phyloP scores from a whole-genome alignment of 1,284 basidiomycete species.

The Cryptococcus wingfieldii region DNA sequence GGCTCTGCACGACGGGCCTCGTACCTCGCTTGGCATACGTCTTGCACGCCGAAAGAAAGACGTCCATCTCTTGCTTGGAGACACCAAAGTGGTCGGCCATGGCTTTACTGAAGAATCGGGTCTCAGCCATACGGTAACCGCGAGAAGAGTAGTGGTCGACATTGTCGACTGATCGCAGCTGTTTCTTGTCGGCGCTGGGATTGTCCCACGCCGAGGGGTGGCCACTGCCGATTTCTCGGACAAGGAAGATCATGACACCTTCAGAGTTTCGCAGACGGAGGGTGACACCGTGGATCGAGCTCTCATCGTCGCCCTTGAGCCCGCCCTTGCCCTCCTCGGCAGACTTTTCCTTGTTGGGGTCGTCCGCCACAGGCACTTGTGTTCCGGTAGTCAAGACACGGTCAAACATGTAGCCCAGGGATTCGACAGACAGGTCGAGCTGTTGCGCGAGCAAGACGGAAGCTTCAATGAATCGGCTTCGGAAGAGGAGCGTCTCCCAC shows the following conservation, averaged over 20 bases:
- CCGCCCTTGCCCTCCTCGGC: conserved; percentile 18
- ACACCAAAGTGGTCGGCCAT: conserved; percentile 52
- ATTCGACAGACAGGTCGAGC: conserved; percentile 51
- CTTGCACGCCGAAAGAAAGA: conserved; percentile 52
- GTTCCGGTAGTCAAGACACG: conserved; percentile 52
- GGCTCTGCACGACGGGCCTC: conserved; percentile 52
- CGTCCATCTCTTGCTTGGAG: conserved; percentile 51
- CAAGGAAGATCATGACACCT: conserved; percentile 54
- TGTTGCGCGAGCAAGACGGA: conserved; percentile 50
- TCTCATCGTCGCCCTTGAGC: conserved; percentile 34
- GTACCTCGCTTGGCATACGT: conserved; percentile 54
- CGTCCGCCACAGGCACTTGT: conserved; percentile 13
- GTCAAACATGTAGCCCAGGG: conserved; percentile 62
- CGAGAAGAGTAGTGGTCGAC: conserved; percentile 51
- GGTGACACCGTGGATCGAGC: conserved; percentile 47
- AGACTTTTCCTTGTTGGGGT: conserved; percentile 13
- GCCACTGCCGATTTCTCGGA: conserved; percentile 49
- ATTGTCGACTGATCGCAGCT: conserved; percentile 32
- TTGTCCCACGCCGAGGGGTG: conserved; percentile 29
- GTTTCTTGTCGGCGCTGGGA: conserved; percentile 23
- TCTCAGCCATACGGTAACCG: conserved; percentile 54
- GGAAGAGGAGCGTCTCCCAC: conserved; percentile 47
- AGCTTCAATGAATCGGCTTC: conserved; percentile 52
- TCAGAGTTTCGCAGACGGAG: conserved; percentile 41
- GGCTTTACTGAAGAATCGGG: conserved; percentile 51